Conservation (phyloP, 345 rosid genomes). For the Angophora floribunda region DNA sequence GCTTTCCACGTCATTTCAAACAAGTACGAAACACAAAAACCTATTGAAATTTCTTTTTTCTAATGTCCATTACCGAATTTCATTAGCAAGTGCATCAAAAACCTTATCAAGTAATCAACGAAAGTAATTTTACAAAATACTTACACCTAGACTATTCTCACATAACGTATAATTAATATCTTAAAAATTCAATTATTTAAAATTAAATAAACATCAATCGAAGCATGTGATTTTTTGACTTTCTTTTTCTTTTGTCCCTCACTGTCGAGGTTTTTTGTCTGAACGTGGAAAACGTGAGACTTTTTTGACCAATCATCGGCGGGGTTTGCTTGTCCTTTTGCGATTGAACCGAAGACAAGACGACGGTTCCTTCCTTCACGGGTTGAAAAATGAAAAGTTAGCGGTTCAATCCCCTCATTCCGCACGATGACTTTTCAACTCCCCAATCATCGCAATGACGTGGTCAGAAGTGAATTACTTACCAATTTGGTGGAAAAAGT, state of each 20-base stretch:
- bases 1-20: too few species aligned
- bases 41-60: too few species aligned
- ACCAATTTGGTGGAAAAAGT: not conserved
- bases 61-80: too few species aligned
- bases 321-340: not conserved
- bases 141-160: not conserved
- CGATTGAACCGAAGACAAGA: not conserved
- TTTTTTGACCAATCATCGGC: not conserved
- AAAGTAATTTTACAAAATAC: not conserved
- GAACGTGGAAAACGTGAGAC: fast-evolving
- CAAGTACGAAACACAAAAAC: too few species aligned
- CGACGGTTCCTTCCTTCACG: not conserved
- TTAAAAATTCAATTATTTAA: not conserved
- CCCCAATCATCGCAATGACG: not conserved
- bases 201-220: not conserved
- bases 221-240: not conserved
- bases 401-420: not conserved
- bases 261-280: too few species aligned
- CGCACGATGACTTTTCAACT: not conserved
- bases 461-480: not conserved
- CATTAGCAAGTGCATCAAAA: too few species aligned
- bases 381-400: not conserved
- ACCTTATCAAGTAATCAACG: not conserved
- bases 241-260: too few species aligned
- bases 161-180: too few species aligned